Evolutionary conservation across 345 rosid genomes (phyloP).

Genomic region (Syzygium jambos): DNA sequence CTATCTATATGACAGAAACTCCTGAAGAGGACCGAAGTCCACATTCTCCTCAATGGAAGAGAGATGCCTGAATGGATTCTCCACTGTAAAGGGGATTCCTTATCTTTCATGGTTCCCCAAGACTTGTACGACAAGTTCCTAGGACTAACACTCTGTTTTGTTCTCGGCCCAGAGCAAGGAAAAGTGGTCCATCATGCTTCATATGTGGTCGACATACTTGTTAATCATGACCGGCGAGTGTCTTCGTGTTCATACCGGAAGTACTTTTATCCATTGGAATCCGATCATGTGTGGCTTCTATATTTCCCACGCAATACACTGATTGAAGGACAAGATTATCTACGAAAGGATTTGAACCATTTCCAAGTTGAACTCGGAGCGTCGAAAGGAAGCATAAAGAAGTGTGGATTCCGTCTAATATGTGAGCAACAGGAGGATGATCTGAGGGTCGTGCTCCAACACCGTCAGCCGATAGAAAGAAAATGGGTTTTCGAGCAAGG

Average conservation of each 20-base stretch:
- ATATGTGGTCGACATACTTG: neutral
- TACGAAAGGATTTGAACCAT: neutral
- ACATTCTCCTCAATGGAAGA: neutral
- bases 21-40: too few species aligned
- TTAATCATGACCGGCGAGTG: neutral
- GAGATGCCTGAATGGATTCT: neutral
- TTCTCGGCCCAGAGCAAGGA: neutral
- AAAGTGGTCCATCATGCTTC: neutral
- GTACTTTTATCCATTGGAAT: neutral
- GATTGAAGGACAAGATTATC: neutral
- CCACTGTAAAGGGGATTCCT: neutral
- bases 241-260: neutral
- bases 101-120: neutral
- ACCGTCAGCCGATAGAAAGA: neutral
- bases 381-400: neutral
- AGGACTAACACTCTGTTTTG: neutral
- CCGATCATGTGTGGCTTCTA: neutral
- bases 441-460: neutral
- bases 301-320: neutral
- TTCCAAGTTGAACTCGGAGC: neutral
- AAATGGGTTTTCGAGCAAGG: accelerated
- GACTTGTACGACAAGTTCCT: neutral
- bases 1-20: too few species aligned
- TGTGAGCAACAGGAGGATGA: neutral
- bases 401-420: neutral